phyloP scores from a whole-genome alignment of 441 rosid genomes.

The Eruca vesicaria region DNA sequence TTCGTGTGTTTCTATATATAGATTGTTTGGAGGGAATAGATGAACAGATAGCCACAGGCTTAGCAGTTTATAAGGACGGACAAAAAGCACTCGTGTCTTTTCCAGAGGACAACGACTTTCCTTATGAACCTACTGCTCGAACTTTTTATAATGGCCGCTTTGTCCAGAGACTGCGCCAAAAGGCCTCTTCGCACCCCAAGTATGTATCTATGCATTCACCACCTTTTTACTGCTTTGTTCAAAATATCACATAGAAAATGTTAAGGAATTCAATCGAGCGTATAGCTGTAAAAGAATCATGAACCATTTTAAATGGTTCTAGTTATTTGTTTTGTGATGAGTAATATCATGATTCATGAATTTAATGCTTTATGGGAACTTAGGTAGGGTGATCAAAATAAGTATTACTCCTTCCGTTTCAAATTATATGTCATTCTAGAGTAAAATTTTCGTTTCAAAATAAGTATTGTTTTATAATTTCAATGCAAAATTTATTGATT shows the following conservation, averaged over 20 bases:
- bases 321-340: not conserved
- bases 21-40: slow-evolving; percentile 72
- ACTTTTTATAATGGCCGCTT: slow-evolving; percentile 79
- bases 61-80: slow-evolving; percentile 63
- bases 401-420: no score
- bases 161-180: slow-evolving; percentile 68
- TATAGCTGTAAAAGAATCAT: not conserved
- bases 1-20: slow-evolving; percentile 16
- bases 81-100: slow-evolving; percentile 42
- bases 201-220: slow-evolving; percentile 8
- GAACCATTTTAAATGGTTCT: not conserved
- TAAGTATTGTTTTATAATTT: no score
- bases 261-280: not conserved
- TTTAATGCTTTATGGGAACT: no score
- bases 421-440: no score
- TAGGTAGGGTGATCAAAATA: not conserved
- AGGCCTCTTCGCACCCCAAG: slow-evolving; percentile 62
- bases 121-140: slow-evolving; percentile 59
- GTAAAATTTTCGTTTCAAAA: no score
- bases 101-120: slow-evolving; percentile 37
- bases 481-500: no score
- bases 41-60: slow-evolving; percentile 54
- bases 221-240: not conserved
- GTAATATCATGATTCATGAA: not conserved
- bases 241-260: not conserved